phyloP scores from a whole-genome alignment of 306 rosid genomes.

The Citrullus colocynthis region DNA sequence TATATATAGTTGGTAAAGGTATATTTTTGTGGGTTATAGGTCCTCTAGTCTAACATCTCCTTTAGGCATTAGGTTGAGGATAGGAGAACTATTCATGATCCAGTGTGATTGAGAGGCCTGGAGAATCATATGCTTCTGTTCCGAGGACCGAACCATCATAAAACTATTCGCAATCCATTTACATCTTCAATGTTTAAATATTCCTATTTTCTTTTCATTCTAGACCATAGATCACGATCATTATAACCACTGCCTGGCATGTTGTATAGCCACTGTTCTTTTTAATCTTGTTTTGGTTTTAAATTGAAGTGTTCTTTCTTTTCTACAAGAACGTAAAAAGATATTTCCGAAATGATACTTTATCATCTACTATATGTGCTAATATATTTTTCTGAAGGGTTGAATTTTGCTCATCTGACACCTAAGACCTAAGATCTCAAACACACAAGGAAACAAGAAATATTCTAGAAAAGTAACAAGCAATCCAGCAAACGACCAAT shows the following conservation, averaged over 20 bases:
- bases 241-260: neutral
- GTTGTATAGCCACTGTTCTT: neutral
- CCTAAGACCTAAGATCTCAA: neutral
- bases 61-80: neutral
- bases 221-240: neutral
- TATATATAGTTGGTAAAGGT: neutral
- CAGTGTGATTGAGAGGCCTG: neutral
- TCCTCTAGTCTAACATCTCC: neutral
- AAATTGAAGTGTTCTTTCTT: neutral
- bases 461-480: neutral
- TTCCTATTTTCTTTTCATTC: neutral
- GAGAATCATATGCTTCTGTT: neutral
- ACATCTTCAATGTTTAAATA: neutral
- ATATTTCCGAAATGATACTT: neutral
- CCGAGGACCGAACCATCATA: neutral
- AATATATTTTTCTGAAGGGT: neutral
- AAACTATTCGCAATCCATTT: too few relatives aligned
- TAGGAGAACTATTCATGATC: too few relatives aligned
- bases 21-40: neutral
- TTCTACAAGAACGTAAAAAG: neutral
- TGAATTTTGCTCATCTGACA: neutral
- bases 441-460: neutral
- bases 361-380: neutral
- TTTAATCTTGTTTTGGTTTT: neutral
- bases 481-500: neutral